Percentiles rank a stretch among this genome's conserved stretches.
Conservation (phyloP, 2,329 filamentous ascomycete species). For the Xylariomycetidae sp. region DNA sequence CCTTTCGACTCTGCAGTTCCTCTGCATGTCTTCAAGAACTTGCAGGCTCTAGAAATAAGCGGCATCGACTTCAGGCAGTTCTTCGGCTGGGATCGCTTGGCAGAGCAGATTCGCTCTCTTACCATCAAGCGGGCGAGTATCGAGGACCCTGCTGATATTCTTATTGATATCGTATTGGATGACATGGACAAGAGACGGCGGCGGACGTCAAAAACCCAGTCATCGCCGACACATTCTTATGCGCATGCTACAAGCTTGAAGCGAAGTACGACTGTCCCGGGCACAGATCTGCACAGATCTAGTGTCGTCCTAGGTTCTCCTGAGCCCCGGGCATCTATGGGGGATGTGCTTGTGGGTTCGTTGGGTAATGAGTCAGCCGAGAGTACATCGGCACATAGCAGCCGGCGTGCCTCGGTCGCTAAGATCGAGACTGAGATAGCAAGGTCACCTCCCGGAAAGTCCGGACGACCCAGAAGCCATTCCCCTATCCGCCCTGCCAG, state of each 20-base stretch:
- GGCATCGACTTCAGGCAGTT: slow-evolving; percentile 96
- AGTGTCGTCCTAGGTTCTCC: slow-evolving; percentile 64
- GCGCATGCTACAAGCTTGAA: slow-evolving; percentile 51
- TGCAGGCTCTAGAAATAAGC: slow-evolving; percentile 88
- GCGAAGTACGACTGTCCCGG: slow-evolving; percentile 58
- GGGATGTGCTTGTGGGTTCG: slow-evolving; percentile 56
- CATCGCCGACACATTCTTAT: slow-evolving; percentile 73
- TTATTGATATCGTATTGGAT: slow-evolving; percentile 90
- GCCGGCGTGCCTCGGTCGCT: slow-evolving; percentile 39
- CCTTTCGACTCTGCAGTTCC: slow-evolving; percentile 97
- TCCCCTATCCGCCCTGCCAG: slow-evolving; percentile 75
- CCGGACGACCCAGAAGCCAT: slow-evolving; percentile 63
- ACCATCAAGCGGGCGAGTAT: slow-evolving; percentile 83
- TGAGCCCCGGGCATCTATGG: slow-evolving; percentile 41
- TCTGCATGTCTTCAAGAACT: slow-evolving; percentile 94
- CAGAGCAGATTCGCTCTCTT: slow-evolving; percentile 86
- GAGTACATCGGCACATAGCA: slow-evolving; percentile 28
- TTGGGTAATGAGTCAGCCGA: slow-evolving; percentile 48
- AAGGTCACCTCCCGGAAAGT: slow-evolving; percentile 38
- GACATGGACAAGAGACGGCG: slow-evolving; percentile 91
- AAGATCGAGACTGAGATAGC: slow-evolving; percentile 45
- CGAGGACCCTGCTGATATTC: slow-evolving; percentile 83
- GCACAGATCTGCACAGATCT: slow-evolving; percentile 63
- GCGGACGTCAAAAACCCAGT: slow-evolving; percentile 79
- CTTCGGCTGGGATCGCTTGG: slow-evolving; percentile 91